A percentile compares a stretch with the other conserved stretches of the same genome.
These are phyloP conservation scores for Takakia lepidozioides DNA, from an alignment of 225 moss, liverwort and hornwort genomes.

Conservation along the genomic window DNA sequence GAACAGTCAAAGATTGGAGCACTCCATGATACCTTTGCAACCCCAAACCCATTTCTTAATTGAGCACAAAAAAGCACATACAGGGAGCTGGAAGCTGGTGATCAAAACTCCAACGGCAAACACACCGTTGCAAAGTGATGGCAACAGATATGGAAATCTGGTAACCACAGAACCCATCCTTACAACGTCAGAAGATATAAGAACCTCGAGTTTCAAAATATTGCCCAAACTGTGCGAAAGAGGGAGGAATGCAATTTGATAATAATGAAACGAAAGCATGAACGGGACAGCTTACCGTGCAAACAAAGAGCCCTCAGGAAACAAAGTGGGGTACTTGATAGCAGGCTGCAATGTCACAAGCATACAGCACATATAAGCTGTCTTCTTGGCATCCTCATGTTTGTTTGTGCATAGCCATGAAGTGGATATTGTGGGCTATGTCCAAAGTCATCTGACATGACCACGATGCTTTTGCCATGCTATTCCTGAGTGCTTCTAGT, in stretches of 20 bases:
- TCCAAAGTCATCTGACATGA: background rate
- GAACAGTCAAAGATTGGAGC: background rate
- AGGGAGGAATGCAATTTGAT: background rate
- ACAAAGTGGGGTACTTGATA: constrained; percentile 50
- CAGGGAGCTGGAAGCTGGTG: constrained; percentile 30
- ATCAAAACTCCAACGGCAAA: constrained; percentile 29
- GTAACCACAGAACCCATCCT: background rate
- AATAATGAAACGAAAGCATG: background rate
- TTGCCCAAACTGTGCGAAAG: background rate
- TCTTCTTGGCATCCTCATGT: too few relatives aligned
- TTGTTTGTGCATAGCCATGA: too few relatives aligned
- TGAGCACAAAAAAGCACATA: constrained; percentile 11
- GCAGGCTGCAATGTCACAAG: constrained; percentile 57
- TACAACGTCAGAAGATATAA: background rate
- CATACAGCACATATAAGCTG: background rate
- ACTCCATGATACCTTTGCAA: background rate
- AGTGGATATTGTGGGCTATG: background rate
- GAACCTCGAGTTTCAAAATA: background rate
- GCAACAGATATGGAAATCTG: constrained; percentile 45
- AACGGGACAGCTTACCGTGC: constrained; percentile 38
- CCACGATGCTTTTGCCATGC: too few relatives aligned
- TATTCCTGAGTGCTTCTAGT: too few relatives aligned
- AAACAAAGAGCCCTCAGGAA: constrained; percentile 60
- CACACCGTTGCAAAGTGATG: constrained; percentile 28
- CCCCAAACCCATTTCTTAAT: background rate